Base-by-base conservation (phyloP, 257 asterid species). In the Solanum paucissectum region DNA sequence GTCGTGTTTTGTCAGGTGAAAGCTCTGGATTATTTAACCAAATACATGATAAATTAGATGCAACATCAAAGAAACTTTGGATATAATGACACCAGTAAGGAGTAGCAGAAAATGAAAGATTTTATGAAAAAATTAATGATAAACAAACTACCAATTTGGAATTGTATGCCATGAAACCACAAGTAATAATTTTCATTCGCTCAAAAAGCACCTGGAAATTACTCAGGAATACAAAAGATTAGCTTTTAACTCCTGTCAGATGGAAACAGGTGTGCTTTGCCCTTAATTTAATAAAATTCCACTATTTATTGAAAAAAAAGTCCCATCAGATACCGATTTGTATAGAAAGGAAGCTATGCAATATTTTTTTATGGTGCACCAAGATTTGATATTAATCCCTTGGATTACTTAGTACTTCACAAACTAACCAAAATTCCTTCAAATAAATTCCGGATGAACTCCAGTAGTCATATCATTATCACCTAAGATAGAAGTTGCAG, bases 1-100 rank as follows among this genome's bases (percentile, higher is more conserved):
- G 94, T 49, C 91, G 93, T 40, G 81, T 88, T 88, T 90, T 93
- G 88, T 93, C 94, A 3, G 94, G 95, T 42, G 93, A 91, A 89
- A 92, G 94, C 89, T 94, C 98, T 95, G 94, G 33, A 88, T 87
- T 16, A 55, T 21, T 58, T 42, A 82, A 88, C 38, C 60, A 87
- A 62, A 88, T n/a, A 58, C 25, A 60, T 55, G 20, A 34, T 37
- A 49, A 25, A 87, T 85, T 83, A 66, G 88, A 86, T 42, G 83
- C 83, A 33, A 38, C 25, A 75, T 36, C 20, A 71, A 87, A 34
- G 36, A 55, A 11, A 34, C 60, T 21, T 44, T 69, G 87, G 76
- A 66, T 32, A 32, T 52, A 20, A 83, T 60, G 73, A 55, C 58
- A 76, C 34, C 25, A 72, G n/a, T 72, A 72, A 72, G 79, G 79